phyloP scores from a whole-genome alignment of 805 yeast genomes.

The Metschnikowia proteae region DNA sequence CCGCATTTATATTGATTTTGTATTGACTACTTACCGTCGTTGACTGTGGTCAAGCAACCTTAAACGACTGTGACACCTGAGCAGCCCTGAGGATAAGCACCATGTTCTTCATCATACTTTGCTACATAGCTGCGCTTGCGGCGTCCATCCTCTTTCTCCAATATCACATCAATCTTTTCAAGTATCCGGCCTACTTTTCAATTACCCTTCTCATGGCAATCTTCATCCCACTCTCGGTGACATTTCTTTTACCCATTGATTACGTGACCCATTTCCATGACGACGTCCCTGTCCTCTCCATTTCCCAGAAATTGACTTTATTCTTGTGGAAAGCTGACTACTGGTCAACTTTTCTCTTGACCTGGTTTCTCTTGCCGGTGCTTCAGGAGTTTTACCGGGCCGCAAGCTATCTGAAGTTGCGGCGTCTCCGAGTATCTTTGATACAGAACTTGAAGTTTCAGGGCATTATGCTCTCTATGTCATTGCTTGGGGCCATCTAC shows the following conservation, averaged over 20 bases:
- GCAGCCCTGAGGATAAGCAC: background rate
- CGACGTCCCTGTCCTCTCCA: constrained; percentile 37
- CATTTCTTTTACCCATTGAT: constrained; percentile 72
- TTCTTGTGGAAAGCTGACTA: constrained; percentile 69
- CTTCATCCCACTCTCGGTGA: constrained; percentile 70
- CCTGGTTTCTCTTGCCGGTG: constrained; percentile 74
- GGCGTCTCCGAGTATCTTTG: constrained; percentile 54
- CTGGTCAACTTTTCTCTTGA: constrained; percentile 75
- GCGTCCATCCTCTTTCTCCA: constrained; percentile 32
- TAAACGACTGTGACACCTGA: background rate
- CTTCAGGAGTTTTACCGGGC: constrained; percentile 70
- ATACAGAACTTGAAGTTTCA: constrained; percentile 58
- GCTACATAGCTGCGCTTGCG: constrained; percentile 27
- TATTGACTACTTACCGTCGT: background rate
- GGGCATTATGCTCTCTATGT: constrained; percentile 49
- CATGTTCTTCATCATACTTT: constrained; percentile 15
- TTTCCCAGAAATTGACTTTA: constrained; percentile 27
- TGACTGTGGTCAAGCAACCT: background rate
- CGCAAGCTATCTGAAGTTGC: constrained; percentile 52
- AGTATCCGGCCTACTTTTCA: constrained; percentile 39
- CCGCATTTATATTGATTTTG: too few species aligned
- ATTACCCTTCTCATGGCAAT: constrained; percentile 55
- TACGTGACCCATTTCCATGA: constrained; percentile 50
- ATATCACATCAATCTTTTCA: constrained; percentile 33
- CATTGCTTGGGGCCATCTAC: constrained; percentile 55